Evolutionary conservation across 1,284 basidiomycete genomes (phyloP), one percentile per base, ranked within the genome.

Genomic region (Pascua guehoae): DNA sequence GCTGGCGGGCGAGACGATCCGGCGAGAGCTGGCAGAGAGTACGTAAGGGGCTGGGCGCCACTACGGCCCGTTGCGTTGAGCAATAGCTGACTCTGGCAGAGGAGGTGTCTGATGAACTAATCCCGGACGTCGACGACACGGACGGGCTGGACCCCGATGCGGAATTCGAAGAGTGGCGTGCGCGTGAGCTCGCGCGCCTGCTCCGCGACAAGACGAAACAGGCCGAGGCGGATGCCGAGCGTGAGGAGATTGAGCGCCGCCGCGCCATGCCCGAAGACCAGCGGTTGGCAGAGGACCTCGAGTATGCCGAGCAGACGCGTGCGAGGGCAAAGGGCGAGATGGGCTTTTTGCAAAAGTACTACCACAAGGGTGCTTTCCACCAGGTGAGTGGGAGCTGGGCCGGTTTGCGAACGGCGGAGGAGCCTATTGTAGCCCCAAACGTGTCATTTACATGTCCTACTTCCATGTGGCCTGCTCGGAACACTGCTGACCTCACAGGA

Each of bases 331-430:
- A 75, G 60, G 66, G 91, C 3, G 82, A 89, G 61, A 89, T 93
- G 74, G 89, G 86, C 67, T 98, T 98, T 79, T 77, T 98, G 68
- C 93, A 98, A 75, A 98, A 96, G 78, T 98, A 97, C 75, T 98
- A 93, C 85, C 96, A 98, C 81, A 98, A 97, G 79, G 96, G 96
- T 68, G 94, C 93, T 58, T 98, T 98, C 82, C 93, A 96, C 77
- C 91, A 90, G 82, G 91, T 88, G 58, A 3, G 24, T 32, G 3
- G 24, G 24, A n/a, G n/a, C n/a, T n/a, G n/a, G n/a, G n/a, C n/a
- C n/a, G n/a, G n/a, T n/a, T n/a, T n/a, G n/a, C n/a, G n/a, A n/a
- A n/a, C n/a, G n/a, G n/a, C n/a, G n/a, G n/a, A n/a, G n/a, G n/a
- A n/a, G n/a, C n/a, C n/a, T n/a, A n/a, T n/a, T n/a, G n/a, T n/a